Conservation (phyloP, 2,329 filamentous ascomycete genomes). For the Coniochaeta sp. region DNA sequence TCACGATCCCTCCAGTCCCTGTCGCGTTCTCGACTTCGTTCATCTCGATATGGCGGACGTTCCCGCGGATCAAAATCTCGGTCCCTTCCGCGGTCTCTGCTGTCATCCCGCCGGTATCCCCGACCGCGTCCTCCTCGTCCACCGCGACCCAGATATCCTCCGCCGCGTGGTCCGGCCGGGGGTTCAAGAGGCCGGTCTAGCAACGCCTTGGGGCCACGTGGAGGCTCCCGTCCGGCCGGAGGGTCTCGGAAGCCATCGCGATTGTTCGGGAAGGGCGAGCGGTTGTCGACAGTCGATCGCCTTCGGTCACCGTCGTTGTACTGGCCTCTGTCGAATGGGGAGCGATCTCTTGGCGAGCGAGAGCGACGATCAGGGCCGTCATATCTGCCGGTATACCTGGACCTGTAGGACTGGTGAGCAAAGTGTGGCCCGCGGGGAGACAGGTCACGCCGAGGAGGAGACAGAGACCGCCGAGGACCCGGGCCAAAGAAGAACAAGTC, state of each 20-base stretch:
- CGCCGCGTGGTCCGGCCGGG: conserved; percentile 59
- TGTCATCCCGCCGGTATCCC: conserved; percentile 52
- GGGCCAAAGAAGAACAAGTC: not conserved
- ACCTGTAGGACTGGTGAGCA: conserved; percentile 32
- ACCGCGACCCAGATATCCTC: conserved; percentile 54
- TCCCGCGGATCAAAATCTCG: conserved; percentile 51
- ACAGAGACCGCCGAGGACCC: not conserved
- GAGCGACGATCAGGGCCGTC: conserved; percentile 53
- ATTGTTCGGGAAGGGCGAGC: conserved; percentile 18
- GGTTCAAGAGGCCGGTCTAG: conserved; percentile 63
- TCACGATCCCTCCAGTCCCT: conserved; percentile 45
- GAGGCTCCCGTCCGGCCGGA: conserved; percentile 58
- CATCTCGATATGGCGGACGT: conserved; percentile 44
- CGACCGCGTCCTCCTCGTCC: conserved; percentile 47
- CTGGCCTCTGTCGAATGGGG: conserved; percentile 52
- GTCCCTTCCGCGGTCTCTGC: conserved; percentile 54
- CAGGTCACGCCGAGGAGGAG: conserved; percentile 3
- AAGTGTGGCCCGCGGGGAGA: not conserved
- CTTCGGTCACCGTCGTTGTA: conserved; percentile 61
- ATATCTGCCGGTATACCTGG: conserved; percentile 52
- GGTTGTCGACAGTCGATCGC: conserved; percentile 33
- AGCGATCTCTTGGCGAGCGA: conserved; percentile 60
- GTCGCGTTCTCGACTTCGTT: conserved; percentile 51
- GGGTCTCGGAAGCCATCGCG: conserved; percentile 51
- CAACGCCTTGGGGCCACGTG: conserved; percentile 73